A percentile compares a stretch with the other conserved stretches of the same genome.
These are phyloP conservation scores for Phytophthora palmivora DNA, from an alignment of 352 stramenopile species.

Conservation along the genomic window DNA sequence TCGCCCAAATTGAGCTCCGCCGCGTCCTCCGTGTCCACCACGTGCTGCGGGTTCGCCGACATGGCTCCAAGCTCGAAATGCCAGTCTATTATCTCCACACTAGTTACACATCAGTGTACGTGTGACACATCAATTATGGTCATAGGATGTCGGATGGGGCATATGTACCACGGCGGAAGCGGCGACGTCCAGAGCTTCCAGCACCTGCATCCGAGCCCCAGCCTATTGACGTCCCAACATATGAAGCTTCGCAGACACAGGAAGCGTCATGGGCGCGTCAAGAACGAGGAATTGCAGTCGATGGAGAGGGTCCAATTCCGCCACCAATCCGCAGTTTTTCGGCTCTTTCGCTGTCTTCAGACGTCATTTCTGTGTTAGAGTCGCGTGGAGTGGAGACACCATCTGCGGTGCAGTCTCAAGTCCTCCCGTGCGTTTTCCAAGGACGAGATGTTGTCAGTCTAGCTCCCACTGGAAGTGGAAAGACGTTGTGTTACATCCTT, in stretches of 20 bases:
- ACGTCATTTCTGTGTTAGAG: conserved; percentile 34
- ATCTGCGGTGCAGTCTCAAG: conserved; percentile 97
- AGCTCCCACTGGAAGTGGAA: conserved; percentile 95
- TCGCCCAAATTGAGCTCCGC: conserved; percentile 89
- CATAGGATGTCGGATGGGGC: conserved; percentile 22
- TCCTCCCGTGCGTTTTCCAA: conserved; percentile 82
- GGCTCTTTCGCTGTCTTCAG: conserved; percentile 38
- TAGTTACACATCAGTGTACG: conserved; percentile 4
- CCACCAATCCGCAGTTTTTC: conserved; percentile 46
- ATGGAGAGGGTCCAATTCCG: conserved; percentile 37
- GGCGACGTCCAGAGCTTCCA: conserved; percentile 29
- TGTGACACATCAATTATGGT: too few species aligned
- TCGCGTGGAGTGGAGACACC: conserved; percentile 79
- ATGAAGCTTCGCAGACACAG: conserved; percentile 28
- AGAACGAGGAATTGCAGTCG: conserved; percentile 57
- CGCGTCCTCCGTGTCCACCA: conserved; percentile 91
- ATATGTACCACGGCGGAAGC: conserved; percentile 55
- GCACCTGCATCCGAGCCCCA: not conserved
- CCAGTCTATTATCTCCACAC: conserved; percentile 4
- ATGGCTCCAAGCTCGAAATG: conserved; percentile 38
- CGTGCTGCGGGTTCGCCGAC: conserved; percentile 86
- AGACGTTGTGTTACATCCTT: conserved; percentile 97
- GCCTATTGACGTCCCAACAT: not conserved
- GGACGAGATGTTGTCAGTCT: conserved; percentile 94
- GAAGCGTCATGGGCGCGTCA: conserved; percentile 58